Evolutionary conservation across 2,329 filamentous ascomycete species (phyloP).

Genomic region (Colletotrichum chlorophyti): DNA sequence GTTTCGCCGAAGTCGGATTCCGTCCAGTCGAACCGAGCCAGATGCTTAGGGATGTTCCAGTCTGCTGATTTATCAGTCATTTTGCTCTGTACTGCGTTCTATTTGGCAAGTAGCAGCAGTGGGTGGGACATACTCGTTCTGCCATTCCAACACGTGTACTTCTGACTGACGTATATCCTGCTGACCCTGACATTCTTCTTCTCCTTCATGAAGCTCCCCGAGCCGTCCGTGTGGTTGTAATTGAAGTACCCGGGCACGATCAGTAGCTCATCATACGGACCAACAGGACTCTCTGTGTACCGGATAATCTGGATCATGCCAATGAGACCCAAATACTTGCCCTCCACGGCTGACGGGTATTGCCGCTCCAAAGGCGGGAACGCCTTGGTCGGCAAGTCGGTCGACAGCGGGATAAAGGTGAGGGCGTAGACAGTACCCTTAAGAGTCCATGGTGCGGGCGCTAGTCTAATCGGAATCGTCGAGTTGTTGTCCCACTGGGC

Average conservation of each 20-base stretch:
- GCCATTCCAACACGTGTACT: constrained; percentile 58
- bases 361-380: constrained; percentile 13
- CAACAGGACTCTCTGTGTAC: constrained; percentile 56
- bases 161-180: constrained; percentile 60
- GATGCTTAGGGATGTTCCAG: constrained; percentile 63
- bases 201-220: constrained; percentile 32
- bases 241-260: constrained; percentile 53
- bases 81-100: neutral
- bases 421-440: constrained; percentile 29
- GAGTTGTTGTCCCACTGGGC: constrained; percentile 26
- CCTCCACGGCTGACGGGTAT: constrained; percentile 30
- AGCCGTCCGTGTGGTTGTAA: constrained; percentile 39
- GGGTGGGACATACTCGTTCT: constrained; percentile 48
- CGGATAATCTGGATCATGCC: constrained; percentile 57
- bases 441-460: constrained; percentile 29
- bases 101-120: too few species aligned
- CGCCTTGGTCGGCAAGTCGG: constrained; percentile 19
- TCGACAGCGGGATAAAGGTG: constrained; percentile 16
- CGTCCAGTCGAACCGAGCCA: constrained; percentile 58
- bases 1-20: constrained; percentile 41
- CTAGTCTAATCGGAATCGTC: constrained; percentile 17
- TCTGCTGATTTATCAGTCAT: constrained; percentile 39
- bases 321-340: constrained; percentile 48
- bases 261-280: constrained; percentile 59
- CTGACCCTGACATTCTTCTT: constrained; percentile 50